Evolutionary conservation across 2,329 filamentous ascomycete species (phyloP).

Genomic region (Myriosclerotinia duriaeana): DNA sequence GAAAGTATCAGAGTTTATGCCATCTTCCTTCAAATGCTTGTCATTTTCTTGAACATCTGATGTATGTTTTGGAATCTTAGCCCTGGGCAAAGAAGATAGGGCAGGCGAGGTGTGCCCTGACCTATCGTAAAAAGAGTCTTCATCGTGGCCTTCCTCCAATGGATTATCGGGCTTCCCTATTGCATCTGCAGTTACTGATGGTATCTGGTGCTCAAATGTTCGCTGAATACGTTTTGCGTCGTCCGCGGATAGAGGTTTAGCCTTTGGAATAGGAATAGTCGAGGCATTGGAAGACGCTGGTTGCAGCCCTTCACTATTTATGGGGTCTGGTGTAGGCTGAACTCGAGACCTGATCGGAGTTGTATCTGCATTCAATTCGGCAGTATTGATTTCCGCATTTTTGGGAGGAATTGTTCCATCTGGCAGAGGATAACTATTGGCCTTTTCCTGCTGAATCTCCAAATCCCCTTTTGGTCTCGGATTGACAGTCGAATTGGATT

Average conservation of each 20-base stretch:
- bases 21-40: constrained; percentile 26
- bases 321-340: constrained; percentile 43
- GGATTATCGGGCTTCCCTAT: constrained; percentile 35
- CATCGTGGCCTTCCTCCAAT: constrained; percentile 42
- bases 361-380: constrained; percentile 40
- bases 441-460: constrained; percentile 48
- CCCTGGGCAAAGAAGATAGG: constrained; percentile 52
- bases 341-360: constrained; percentile 39
- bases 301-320: constrained; percentile 38
- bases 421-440: constrained; percentile 46
- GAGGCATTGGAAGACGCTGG: constrained; percentile 44
- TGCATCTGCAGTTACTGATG: constrained; percentile 49
- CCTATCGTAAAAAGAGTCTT: constrained; percentile 57
- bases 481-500: constrained; percentile 44
- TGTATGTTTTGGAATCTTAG: constrained; percentile 54
- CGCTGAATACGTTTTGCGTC: constrained; percentile 49
- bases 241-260: constrained; percentile 41
- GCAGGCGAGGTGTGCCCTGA: constrained; percentile 48
- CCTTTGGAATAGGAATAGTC: constrained; percentile 44
- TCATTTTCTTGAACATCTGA: constrained; percentile 40
- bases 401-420: constrained; percentile 51
- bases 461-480: constrained; percentile 44
- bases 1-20: constrained; percentile 38
- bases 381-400: constrained; percentile 33
- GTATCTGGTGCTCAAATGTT: constrained; percentile 53